phyloP scores from a whole-genome alignment of 768 basidiomycete genomes.

The Hortiboletus flavorubellus region DNA sequence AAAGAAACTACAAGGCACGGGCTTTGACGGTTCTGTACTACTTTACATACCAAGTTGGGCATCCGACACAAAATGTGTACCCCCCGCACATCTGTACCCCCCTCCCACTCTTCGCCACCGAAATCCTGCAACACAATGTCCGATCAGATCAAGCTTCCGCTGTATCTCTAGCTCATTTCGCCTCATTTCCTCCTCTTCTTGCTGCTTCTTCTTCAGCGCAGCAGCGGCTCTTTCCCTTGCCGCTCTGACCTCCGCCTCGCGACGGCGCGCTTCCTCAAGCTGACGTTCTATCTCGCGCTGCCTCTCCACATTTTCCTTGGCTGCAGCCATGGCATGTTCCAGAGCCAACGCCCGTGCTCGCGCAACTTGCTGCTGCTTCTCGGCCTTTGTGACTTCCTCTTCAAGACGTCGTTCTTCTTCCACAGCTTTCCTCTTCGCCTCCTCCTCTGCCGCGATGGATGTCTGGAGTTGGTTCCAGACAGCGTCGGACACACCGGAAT shows the following conservation, averaged over 20 bases:
- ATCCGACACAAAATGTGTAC: constrained; percentile 39
- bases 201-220: constrained; percentile 31
- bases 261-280: constrained; percentile 29
- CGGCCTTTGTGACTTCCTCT: constrained; percentile 15
- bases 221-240: constrained; percentile 25
- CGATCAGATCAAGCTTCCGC: constrained; percentile 43
- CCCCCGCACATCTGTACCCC: constrained; percentile 49
- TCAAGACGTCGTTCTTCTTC: constrained; percentile 20
- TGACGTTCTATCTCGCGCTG: constrained; percentile 26
- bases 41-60: constrained; percentile 3
- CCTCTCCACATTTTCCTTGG: constrained; percentile 19
- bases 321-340: constrained; percentile 16
- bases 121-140: constrained; percentile 45
- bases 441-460: constrained; percentile 27
- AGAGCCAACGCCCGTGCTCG: constrained; percentile 11
- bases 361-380: constrained; percentile 12
- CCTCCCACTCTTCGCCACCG: constrained; percentile 39
- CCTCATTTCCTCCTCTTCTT: constrained; percentile 38
- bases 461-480: constrained; percentile 52
- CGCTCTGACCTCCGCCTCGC: constrained; percentile 22
- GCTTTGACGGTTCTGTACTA: no score
- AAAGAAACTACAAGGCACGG: no score
- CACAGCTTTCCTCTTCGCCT: constrained; percentile 15
- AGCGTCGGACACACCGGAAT: constrained; percentile 51
- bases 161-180: constrained; percentile 36